phyloP scores from a whole-genome alignment of 129 eudicot genomes.

The Centella asiatica region DNA sequence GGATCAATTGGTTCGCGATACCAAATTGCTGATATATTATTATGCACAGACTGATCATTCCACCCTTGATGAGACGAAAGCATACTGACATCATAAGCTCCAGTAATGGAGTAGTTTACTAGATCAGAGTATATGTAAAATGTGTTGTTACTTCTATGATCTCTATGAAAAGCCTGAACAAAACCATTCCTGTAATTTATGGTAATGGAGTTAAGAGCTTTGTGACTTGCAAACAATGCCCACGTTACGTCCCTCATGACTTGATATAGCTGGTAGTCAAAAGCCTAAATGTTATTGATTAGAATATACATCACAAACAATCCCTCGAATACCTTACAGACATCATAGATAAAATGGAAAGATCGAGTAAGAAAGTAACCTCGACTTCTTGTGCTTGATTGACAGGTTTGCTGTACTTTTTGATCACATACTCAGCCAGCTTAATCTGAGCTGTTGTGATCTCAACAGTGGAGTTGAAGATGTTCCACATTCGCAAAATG shows the following conservation, averaged over 20 bases:
- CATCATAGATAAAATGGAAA: background rate
- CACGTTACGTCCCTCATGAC: conserved; percentile 82
- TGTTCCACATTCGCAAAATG: conserved; percentile 78
- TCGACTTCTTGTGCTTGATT: conserved; percentile 86
- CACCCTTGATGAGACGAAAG: conserved; percentile 65
- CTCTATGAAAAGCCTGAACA: conserved; percentile 94
- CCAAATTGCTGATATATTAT: conserved; percentile 78
- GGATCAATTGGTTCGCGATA: conserved; percentile 86
- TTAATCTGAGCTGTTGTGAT: conserved; percentile 79
- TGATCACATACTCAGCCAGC: conserved; percentile 70
- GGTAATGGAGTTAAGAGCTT: conserved; percentile 75
- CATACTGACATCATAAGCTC: conserved; percentile 24
- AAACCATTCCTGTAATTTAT: conserved; percentile 84
- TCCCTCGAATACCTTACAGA: background rate
- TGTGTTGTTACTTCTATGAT: conserved; percentile 62
- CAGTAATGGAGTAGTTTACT: conserved; percentile 61
- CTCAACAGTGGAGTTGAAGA: conserved; percentile 78
- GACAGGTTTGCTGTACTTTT: conserved; percentile 54
- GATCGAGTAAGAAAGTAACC: conserved; percentile 29
- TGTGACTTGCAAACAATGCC: conserved; percentile 86
- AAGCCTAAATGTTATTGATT: conserved; percentile 3
- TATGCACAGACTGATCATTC: conserved; percentile 66
- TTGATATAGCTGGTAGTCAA: conserved; percentile 60
- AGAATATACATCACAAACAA: background rate
- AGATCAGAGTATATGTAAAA: conserved; percentile 84